Percentiles rank a stretch among this genome's conserved stretches.
These are phyloP conservation scores for Wickerhamomyces sp. DNA, from an alignment of 1,139 yeast species.

Conservation along the genomic window DNA sequence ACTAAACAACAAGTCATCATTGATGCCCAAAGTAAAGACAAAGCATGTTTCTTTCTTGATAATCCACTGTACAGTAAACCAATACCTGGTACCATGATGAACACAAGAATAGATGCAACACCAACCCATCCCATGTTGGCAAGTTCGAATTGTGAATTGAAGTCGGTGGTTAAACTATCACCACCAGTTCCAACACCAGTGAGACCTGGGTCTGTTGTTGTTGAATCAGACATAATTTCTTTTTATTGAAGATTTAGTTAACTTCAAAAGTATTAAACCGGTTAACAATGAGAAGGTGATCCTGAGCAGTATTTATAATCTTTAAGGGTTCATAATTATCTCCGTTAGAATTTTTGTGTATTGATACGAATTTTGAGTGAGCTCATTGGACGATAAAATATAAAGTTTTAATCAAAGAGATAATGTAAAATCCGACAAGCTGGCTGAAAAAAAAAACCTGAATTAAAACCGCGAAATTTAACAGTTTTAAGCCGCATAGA, in stretches of 20 bases:
- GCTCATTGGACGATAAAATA: not conserved
- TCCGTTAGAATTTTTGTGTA: not conserved
- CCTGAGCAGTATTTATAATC: not conserved
- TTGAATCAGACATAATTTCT: constrained; percentile 26
- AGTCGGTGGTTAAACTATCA: constrained; percentile 65
- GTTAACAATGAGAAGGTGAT: too few relatives aligned
- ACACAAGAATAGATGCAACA: constrained; percentile 69
- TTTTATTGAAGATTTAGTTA: not conserved
- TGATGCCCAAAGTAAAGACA: constrained; percentile 90
- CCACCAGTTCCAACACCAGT: constrained; percentile 73
- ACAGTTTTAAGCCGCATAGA: too few relatives aligned
- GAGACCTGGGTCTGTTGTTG: constrained; percentile 33
- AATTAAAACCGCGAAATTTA: too few relatives aligned
- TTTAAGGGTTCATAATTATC: not conserved
- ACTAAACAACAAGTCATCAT: constrained; percentile 80
- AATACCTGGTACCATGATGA: constrained; percentile 94
- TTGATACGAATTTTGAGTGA: not conserved
- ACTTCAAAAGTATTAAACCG: too few relatives aligned
- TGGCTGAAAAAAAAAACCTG: too few relatives aligned
- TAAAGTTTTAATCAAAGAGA: too few relatives aligned
- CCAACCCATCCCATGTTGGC: constrained; percentile 91
- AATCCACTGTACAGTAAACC: constrained; percentile 89
- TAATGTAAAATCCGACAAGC: too few relatives aligned
- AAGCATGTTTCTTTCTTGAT: constrained; percentile 88
- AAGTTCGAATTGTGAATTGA: constrained; percentile 66